These are phyloP conservation scores for Starmera quercuum DNA, from an alignment of 805 yeast species.

Conservation along the genomic window DNA sequence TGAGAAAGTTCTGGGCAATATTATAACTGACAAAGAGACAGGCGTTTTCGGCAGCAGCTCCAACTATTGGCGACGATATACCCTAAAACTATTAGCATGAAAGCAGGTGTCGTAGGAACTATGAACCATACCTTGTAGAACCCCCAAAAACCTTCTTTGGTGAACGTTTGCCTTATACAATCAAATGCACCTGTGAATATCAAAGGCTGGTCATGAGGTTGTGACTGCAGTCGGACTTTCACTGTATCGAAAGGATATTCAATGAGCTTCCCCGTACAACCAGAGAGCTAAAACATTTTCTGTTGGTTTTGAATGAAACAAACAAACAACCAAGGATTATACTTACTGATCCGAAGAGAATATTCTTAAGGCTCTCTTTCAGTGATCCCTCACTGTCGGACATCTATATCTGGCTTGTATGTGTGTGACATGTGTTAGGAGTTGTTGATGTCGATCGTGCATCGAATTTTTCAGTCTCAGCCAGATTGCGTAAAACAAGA, in stretches of 20 bases:
- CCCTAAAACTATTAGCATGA: constrained; percentile 33
- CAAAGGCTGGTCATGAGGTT: constrained; percentile 44
- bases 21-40: constrained; percentile 65
- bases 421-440: no score
- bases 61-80: constrained; percentile 71
- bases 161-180: constrained; percentile 55
- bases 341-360: constrained; percentile 28
- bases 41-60: constrained; percentile 88
- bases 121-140: no score
- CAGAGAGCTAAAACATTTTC: constrained; percentile 34
- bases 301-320: neutral
- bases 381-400: constrained; percentile 2
- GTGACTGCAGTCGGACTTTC: constrained; percentile 80
- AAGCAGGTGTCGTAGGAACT: constrained; percentile 14
- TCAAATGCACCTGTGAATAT: constrained; percentile 52
- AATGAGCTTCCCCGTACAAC: constrained; percentile 74
- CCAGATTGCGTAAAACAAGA: no score
- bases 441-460: no score
- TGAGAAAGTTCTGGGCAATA: constrained; percentile 32
- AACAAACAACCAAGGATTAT: neutral
- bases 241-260: constrained; percentile 93
- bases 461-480: no score
- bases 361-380: constrained; percentile 23
- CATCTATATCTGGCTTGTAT: no score
- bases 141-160: constrained; percentile 68